Evolutionary conservation across 257 asterid genomes (phyloP), one percentile per base, ranked within the genome.

Genomic region (Jaltomata sinuosa): DNA sequence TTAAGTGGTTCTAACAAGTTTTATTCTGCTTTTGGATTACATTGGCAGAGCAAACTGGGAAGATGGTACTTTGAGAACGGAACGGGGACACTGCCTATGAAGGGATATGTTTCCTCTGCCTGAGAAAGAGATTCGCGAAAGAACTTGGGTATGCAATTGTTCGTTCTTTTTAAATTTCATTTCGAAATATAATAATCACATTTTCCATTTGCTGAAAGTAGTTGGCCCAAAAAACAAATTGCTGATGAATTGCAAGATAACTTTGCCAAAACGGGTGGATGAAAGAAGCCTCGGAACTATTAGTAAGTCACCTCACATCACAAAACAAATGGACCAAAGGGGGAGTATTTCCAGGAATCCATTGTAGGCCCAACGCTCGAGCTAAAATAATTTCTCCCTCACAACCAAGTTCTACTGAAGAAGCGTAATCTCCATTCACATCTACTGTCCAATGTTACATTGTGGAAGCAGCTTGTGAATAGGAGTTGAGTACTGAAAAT

Each of bases 221-320:
- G 15, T 31, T 11, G n/a, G 61, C 1, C 31, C 65, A 64, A 3
- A n/a, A 55, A 55, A 2, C 2, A 8, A 15, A 50, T 16, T 16
- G 25, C 62, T 19, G 62, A 54, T 54, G 5, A 54, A 54, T 54
- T 2, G 91, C 91, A 14, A 89, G 90, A 77, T 85, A 69, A 83
- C 84, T 78, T 40, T 87, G 90, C 85, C 85, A 76, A n/a, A n/a
- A n/a, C n/a, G n/a, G n/a, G n/a, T n/a, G n/a, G n/a, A n/a, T n/a
- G n/a, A n/a, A n/a, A n/a, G 91, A 87, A 38, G 91, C 91, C 54
- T 84, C 87, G 69, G 90, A 87, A 15, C 10, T 32, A 10, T 74
- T 89, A 9, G 91, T 87, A 12, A 52, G 18, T 32, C 76, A 65
- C 32, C 65, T 85, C 49, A 74, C 87, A 52, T 38, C 42, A 38